phyloP scores from a whole-genome alignment of 2,329 filamentous ascomycete genomes.

The Trichoderma sp. region DNA sequence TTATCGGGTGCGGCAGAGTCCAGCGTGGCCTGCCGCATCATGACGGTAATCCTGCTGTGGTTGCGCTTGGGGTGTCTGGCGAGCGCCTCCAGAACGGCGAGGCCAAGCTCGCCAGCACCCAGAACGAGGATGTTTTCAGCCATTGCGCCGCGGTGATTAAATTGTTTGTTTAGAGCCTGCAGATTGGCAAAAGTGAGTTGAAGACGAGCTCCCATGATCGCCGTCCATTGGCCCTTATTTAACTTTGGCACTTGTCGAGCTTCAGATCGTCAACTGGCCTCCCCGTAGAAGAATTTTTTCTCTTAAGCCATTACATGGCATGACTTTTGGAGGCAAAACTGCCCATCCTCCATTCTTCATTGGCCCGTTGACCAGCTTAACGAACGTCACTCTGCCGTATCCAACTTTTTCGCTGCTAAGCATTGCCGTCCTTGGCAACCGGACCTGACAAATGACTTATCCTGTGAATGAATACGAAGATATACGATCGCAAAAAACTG shows the following conservation, averaged over 20 bases:
- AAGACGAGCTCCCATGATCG: not conserved
- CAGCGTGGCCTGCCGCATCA: constrained; percentile 52
- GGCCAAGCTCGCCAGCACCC: constrained; percentile 66
- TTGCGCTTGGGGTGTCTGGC: constrained; percentile 42
- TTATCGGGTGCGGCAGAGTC: constrained; percentile 39
- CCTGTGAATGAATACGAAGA: not conserved
- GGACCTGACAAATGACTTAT: not conserved
- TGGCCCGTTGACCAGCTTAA: not conserved
- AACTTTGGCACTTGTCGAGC: not conserved
- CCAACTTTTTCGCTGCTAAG: not conserved
- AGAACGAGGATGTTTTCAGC: constrained; percentile 52
- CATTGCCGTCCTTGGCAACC: constrained; percentile 8
- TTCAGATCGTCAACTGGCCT: not conserved
- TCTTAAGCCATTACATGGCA: not conserved
- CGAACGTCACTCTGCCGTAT: not conserved
- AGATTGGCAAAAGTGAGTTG: constrained; percentile 22
- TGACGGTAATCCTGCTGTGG: constrained; percentile 46
- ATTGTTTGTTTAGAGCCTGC: constrained; percentile 15
- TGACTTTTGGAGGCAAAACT: not conserved
- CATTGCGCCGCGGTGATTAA: constrained; percentile 26
- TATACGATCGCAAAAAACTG: not conserved
- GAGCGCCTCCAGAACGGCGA: constrained; percentile 53
- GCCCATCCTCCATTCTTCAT: not conserved
- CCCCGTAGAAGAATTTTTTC: not conserved
- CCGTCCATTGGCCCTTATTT: constrained; percentile 8